Evolutionary conservation across 257 asterid species (phyloP).

Genomic region (Nicotiana tomentosiformis): DNA sequence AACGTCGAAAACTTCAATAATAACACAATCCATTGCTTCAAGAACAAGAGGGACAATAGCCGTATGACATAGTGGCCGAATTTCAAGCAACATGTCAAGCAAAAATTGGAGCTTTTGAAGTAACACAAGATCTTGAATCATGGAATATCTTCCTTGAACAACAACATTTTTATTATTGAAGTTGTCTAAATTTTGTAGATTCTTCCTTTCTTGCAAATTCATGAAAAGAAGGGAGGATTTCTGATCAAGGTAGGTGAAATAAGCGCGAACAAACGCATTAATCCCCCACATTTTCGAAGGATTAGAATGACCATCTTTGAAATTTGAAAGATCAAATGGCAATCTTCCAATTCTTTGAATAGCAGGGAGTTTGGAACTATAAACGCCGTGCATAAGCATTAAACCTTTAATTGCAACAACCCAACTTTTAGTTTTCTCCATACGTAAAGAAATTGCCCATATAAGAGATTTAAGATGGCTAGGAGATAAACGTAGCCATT

Average conservation of each 20-base stretch:
- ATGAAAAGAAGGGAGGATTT: conserved; percentile 45
- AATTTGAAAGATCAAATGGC: conserved; percentile 74
- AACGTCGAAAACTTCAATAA: conserved; percentile 57
- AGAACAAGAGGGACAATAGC: conserved; percentile 42
- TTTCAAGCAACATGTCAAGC: conserved; percentile 51
- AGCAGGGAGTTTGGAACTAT: conserved; percentile 33
- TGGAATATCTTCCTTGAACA: not conserved
- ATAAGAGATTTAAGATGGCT: conserved; percentile 55
- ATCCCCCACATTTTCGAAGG: conserved; percentile 42
- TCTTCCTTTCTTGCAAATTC: conserved; percentile 24
- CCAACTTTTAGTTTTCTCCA: conserved; percentile 52
- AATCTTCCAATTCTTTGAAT: conserved; percentile 54
- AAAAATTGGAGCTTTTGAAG: conserved; percentile 50
- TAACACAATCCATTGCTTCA: conserved; percentile 62
- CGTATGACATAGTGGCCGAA: conserved; percentile 44
- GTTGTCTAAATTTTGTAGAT: not conserved
- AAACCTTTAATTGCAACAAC: conserved; percentile 68
- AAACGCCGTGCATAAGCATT: conserved; percentile 59
- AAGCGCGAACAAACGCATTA: conserved; percentile 52
- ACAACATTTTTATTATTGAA: not conserved
- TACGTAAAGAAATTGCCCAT: conserved; percentile 55
- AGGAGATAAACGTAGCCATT: conserved; percentile 69
- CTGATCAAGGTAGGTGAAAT: conserved; percentile 67
- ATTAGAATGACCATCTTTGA: conserved; percentile 38
- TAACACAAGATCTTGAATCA: conserved; percentile 38